Conservation (phyloP, 192 early-diverging fungal genomes). For the Podila epicladia region DNA sequence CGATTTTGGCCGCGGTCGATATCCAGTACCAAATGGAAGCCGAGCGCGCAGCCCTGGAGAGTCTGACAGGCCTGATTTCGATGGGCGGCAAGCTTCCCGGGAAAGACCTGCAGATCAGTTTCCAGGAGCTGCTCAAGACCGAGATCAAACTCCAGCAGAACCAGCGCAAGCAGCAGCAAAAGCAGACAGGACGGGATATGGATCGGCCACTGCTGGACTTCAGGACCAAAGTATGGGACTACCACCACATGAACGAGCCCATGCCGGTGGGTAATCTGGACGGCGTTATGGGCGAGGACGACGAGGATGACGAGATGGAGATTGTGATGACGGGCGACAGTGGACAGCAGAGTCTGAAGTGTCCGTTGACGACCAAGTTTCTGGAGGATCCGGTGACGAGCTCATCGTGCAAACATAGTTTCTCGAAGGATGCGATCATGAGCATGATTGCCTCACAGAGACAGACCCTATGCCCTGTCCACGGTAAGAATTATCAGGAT, state of each 20-base stretch:
- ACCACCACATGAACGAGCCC: slow-evolving; percentile 23
- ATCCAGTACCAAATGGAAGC: slow-evolving; percentile 22
- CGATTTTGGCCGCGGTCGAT: slow-evolving; percentile 10
- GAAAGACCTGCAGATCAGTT: slow-evolving; percentile 7
- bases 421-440: slow-evolving; percentile 55
- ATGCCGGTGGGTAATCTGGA: slow-evolving; percentile 10
- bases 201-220: slow-evolving; percentile 25
- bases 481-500: slow-evolving; percentile 12
- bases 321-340: slow-evolving; percentile 22
- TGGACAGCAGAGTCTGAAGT: slow-evolving; percentile 38
- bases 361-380: slow-evolving; percentile 61
- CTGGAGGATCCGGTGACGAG: slow-evolving; percentile 65
- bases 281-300: slow-evolving; percentile 18
- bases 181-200: slow-evolving; percentile 26
- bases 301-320: slow-evolving; percentile 41
- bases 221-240: slow-evolving; percentile 42
- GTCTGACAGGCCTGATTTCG: slow-evolving; percentile 2
- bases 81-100: slow-evolving; percentile 13
- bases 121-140: slow-evolving; percentile 10
- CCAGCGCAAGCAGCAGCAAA: slow-evolving; percentile 8
- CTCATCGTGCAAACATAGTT: slow-evolving; percentile 62
- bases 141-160: slow-evolving; percentile 27
- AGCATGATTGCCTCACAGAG: slow-evolving; percentile 5
- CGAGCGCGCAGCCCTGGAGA: slow-evolving; percentile 26
- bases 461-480: slow-evolving; percentile 20